phyloP scores from a whole-genome alignment of 306 rosid genomes.

The Casuarina cunninghamiana region DNA sequence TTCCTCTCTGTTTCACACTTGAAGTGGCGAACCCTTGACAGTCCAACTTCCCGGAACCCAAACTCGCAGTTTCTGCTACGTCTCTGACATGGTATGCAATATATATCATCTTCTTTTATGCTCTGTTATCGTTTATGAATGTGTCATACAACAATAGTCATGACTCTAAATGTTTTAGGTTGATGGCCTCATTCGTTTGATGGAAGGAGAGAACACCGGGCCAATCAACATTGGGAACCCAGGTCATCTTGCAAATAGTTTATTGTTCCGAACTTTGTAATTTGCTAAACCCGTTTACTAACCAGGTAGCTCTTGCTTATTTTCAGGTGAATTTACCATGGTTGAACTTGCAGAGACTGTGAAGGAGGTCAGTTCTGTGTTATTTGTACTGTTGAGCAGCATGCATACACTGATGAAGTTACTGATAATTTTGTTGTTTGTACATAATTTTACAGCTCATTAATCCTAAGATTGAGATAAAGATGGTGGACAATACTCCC shows the following conservation, averaged over 20 bases:
- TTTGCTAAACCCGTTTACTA: neutral
- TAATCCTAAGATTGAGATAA: conserved; percentile 65
- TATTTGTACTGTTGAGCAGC: neutral
- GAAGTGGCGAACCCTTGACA: conserved; percentile 72
- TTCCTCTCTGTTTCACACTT: conserved; percentile 29
- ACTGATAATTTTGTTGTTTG: neutral
- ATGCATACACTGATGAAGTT: neutral
- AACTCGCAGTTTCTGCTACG: conserved; percentile 86
- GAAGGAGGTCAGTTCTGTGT: conserved; percentile 67
- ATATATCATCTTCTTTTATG: conserved; percentile 1
- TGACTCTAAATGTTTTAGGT: conserved; percentile 47
- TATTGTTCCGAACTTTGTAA: neutral
- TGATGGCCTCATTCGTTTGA: conserved; percentile 77
- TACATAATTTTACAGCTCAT: conserved; percentile 54
- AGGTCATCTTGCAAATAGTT: conserved; percentile 39
- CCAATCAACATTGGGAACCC: conserved; percentile 94
- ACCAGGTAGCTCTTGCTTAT: conserved; percentile 9
- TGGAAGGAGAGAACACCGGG: conserved; percentile 74
- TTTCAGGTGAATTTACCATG: conserved; percentile 95
- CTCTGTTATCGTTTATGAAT: neutral
- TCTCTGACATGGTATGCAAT: conserved; percentile 67
- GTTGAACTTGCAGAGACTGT: conserved; percentile 89
- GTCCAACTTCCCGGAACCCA: conserved; percentile 87
- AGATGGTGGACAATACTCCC: conserved; percentile 79
- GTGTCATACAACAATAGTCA: conserved; percentile 10